Conservation (phyloP, 2,329 filamentous ascomycete species). For the Colletotrichum scovillei region DNA sequence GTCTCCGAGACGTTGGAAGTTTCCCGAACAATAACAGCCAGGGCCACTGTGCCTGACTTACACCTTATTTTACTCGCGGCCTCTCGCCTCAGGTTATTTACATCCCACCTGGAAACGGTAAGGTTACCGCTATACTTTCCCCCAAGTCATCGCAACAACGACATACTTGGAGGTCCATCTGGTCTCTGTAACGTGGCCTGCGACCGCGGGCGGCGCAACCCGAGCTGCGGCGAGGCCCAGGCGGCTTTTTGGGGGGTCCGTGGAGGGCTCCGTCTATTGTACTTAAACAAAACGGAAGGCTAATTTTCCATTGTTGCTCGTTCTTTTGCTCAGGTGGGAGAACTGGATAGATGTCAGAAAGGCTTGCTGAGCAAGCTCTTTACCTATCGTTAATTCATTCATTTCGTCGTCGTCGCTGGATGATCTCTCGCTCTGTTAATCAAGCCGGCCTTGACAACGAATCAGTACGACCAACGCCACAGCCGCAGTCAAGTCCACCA, state of each 20-base stretch:
- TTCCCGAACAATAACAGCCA: neutral
- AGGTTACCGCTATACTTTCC: neutral
- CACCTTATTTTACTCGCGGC: neutral
- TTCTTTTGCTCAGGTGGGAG: neutral
- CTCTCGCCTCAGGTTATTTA: neutral
- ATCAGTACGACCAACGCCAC: neutral
- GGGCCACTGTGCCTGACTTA: neutral
- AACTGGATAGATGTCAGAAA: neutral
- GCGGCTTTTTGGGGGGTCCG: neutral
- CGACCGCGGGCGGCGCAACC: neutral
- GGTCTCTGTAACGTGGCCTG: slow-evolving; percentile 12
- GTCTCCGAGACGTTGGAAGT: neutral
- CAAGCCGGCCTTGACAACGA: neutral
- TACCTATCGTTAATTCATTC: neutral
- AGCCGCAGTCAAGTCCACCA: neutral
- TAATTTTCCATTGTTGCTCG: neutral
- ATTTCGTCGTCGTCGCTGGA: neutral
- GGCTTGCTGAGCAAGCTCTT: neutral
- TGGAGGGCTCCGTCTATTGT: neutral
- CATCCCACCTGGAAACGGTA: neutral
- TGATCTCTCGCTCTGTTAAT: neutral
- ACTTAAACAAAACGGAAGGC: neutral
- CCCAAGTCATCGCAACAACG: neutral
- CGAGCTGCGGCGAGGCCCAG: slow-evolving; percentile 4
- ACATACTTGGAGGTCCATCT: neutral